A percentile compares a stretch with the other conserved stretches of the same genome.
These are phyloP conservation scores for Clitocybe nebularis DNA, from an alignment of 1,284 basidiomycete genomes.

Conservation along the genomic window DNA sequence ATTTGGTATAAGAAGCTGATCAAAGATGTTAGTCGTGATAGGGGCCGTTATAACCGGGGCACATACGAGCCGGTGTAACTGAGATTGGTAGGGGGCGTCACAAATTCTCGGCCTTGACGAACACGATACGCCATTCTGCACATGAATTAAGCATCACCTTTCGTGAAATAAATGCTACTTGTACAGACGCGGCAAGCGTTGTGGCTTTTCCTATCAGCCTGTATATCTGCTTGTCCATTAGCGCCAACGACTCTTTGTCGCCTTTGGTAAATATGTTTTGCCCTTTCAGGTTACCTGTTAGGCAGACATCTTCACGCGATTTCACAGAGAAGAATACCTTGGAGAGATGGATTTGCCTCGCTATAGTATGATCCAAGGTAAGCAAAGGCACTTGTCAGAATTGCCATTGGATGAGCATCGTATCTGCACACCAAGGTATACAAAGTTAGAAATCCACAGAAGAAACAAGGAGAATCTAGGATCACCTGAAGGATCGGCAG, in stretches of 20 bases:
- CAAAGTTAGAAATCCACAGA: neutral
- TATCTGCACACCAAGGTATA: conserved; percentile 45
- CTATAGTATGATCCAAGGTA: conserved; percentile 83
- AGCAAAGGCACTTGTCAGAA: conserved; percentile 80
- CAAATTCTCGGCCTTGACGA: conserved; percentile 83
- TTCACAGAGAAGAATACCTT: conserved; percentile 40
- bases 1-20: conserved; percentile 82
- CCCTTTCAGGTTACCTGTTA: conserved; percentile 42
- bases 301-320: neutral
- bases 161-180: conserved; percentile 3
- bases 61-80: conserved; percentile 80
- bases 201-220: conserved; percentile 84
- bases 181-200: conserved; percentile 74
- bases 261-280: conserved; percentile 76
- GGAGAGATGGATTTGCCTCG: conserved; percentile 76
- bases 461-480: conserved; percentile 10
- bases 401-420: conserved; percentile 87
- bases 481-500: conserved; percentile 72
- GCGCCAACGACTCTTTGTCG: conserved; percentile 59
- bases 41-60: neutral
- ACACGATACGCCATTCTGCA: conserved; percentile 83
- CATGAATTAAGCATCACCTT: conserved; percentile 2
- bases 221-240: conserved; percentile 89
- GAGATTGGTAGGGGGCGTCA: conserved; percentile 77
- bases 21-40: neutral